Base-by-base conservation (phyloP, 305 asterid species). In the Fraxinus greggii region DNA sequence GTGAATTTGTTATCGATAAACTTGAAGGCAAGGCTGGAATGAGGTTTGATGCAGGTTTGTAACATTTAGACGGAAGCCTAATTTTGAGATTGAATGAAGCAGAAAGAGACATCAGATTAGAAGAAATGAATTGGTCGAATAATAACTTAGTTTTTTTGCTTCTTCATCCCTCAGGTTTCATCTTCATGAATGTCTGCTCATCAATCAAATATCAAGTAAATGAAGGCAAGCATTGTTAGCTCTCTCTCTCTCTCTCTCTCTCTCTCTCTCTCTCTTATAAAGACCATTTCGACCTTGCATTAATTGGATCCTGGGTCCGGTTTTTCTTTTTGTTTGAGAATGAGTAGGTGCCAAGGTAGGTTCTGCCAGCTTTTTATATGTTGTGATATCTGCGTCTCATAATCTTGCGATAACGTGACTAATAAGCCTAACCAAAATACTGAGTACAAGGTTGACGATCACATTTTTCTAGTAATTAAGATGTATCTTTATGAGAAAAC, bases 101-200 rank as follows among this genome's bases (percentile, higher is more conserved):
- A 81, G 83, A 80, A 82, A 91, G 84, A 88, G 90, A 88, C 98
- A 92, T 38, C 42, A 21, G 78, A 13, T 38, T n/a, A 76, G 51
- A 31, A 15, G 72, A 77, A 12, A 9, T 28, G 72, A 75, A 26
- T 35, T 28, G 36, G n/a, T 28, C 2, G 21, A 12, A 10, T 15
- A 26, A 28, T 67, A 28, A 0, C 26, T 17, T 1, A 67, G 3
- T 67, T 29, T 67, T 76, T 76, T 33, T 59, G 21, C 61, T 51
- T 23, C 73, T 28, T 78, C 54, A 31, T 36, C 36, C 8, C 54
- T 75, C 69, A 90, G 93, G 91, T 88, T 90, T 91, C 97, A 89
- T 92, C 92, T 83, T 86, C 85, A 80, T 42, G 29, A 48, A 72
- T 79, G 76, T 56, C 33, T 79, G 19, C 28, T 61, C 63, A 79